Base-by-base conservation (phyloP, 2,329 filamentous ascomycete species). In the Canariomyces notabilis region DNA sequence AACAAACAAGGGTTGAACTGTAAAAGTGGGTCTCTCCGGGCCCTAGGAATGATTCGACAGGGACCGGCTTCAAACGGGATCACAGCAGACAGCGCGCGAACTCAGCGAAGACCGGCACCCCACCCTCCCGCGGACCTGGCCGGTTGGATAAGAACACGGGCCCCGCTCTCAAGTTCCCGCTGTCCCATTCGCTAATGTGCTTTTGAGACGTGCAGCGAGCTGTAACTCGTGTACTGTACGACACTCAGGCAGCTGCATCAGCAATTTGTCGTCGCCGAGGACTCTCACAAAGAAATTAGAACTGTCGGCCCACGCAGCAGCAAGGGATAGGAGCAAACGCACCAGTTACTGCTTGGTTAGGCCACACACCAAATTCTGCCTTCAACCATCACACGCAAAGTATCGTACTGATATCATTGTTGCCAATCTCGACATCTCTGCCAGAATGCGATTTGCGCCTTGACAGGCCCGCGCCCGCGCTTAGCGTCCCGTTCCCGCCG, bases 151-250 rank as follows among this genome's bases (percentile, higher is more conserved):
- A 29, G 26, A 29, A 12, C 26, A 8, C 14, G 14, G 26, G 26
- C 42, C 36, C 42, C 35, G 42, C 42, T 21, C 16, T n/a, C n/a
- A n/a, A n/a, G n/a, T n/a, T n/a, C n/a, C n/a, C n/a, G n/a, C n/a
- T 26, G 38, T 45, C 35, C 20, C 26, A 45, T 45, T 45, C 42
- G 42, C 34, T 35, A 32, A 45, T 35, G 34, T 33, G 26, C 42
- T 5, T 23, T 29, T 34, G 32, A 16, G 5, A 21, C 14, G 33
- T 14, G 33, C 16, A 22, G 40, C 18, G 16, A 23, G 9, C 32
- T 42, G 40, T 32, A 34, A 20, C n/a, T 33, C 21, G 38, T 21
- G 18, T 23, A 26, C 38, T n/a, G n/a, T n/a, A n/a, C n/a, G n/a
- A n/a, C n/a, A n/a, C n/a, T n/a, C n/a, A n/a, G n/a, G n/a, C 26